Base-by-base conservation (phyloP, 2,329 filamentous ascomycete genomes). In the Claviceps pazoutovae region DNA sequence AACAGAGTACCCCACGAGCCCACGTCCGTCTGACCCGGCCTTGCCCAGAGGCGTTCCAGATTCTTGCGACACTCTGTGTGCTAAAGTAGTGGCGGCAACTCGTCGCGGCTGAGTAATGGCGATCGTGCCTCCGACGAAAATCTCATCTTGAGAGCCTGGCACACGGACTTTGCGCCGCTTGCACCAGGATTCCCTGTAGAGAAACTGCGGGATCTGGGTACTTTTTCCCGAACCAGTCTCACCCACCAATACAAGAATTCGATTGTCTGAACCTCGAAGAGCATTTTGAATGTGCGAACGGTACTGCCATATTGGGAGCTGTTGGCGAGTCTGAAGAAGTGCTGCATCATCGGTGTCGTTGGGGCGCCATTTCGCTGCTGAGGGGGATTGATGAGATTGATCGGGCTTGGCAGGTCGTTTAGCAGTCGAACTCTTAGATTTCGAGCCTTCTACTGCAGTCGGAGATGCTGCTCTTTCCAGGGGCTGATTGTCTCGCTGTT, bases 191-290 rank as follows among this genome's bases (percentile, higher is more conserved):
- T 96, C 86, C 26, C 72, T 67, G 46, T 84, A 79, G 7, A 98
- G 71, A 56, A 95, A 96, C 62, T 97, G 93, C 0, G 93, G 91
- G 0, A 96, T 83, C 67, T 98, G 93, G 0, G 93, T 98, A 71
- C 87, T 94, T 70, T 98, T 98, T 64, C 93, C 93, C 14, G 88
- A 95, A 64, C 93, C 93, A 0, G 93, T 98, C 66, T 97, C 91
- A 70, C 91, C 91, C 2, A 93, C 84, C 14, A 98, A 71, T 0
- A 98, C 75, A 49, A 98, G 77, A 1, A 95, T 80, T 60, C 94
- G 80, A 55, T 80, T 82, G 37, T 79, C 69, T 16, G 57, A 49
- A 5, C 63, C 60, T 13, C 72, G 71, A 6, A 95, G 69, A 2
- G 78, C 73, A 16, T 73, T 62, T 38, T 81, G 80, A 48, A 96